Conservation (phyloP, 352 stramenopile species). For the Phytophthora meadii region DNA sequence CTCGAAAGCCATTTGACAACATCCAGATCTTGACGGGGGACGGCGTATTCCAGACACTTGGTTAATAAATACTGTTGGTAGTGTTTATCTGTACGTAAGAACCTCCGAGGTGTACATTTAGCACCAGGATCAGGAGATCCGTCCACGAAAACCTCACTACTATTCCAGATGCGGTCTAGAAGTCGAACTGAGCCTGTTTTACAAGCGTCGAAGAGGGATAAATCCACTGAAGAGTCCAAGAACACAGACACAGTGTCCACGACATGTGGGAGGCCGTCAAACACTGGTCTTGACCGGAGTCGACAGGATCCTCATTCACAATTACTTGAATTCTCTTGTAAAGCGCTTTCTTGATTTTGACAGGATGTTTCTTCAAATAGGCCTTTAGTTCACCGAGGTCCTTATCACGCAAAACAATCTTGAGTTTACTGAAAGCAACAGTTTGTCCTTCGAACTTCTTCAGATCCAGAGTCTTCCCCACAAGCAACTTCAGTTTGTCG, state of each 20-base stretch:
- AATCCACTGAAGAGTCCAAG: neutral
- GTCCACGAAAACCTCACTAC: neutral
- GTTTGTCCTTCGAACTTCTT: neutral
- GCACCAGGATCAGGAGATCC: neutral
- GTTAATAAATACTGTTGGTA: conserved; percentile 21
- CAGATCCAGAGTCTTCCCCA: neutral
- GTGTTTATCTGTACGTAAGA: conserved; percentile 7
- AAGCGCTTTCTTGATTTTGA: neutral
- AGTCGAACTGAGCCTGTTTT: conserved; percentile 9
- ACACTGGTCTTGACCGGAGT: neutral
- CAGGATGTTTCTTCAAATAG: neutral
- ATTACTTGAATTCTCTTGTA: neutral
- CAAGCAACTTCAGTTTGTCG: neutral
- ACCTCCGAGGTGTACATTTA: neutral
- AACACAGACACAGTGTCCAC: conserved; percentile 1
- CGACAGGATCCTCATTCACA: neutral
- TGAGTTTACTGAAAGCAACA: neutral
- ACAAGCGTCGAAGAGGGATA: conserved; percentile 2
- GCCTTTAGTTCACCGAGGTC: neutral
- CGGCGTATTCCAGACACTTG: neutral
- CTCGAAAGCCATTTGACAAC: conserved; percentile 15
- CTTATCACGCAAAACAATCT: neutral
- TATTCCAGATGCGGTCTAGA: conserved; percentile 16
- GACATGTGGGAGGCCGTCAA: neutral
- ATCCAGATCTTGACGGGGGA: conserved; percentile 1